Conservation (phyloP, 306 rosid species). For the Biancaea sappan region DNA sequence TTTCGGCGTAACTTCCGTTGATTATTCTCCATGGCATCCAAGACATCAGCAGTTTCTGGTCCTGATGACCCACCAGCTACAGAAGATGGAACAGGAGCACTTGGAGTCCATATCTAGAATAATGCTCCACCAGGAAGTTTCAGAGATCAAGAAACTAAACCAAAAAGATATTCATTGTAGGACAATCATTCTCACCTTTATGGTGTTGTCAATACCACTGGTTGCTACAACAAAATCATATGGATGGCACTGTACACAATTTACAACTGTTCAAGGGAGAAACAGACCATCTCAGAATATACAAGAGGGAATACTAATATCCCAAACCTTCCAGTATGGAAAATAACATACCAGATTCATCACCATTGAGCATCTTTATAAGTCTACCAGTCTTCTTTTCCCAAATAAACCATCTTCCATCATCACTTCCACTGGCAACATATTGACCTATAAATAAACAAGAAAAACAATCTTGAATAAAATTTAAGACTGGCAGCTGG, state of each 20-base stretch:
- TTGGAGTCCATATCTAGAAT: constrained; percentile 87
- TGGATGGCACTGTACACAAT: constrained; percentile 93
- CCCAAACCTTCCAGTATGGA: constrained; percentile 16
- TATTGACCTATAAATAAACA: constrained; percentile 71
- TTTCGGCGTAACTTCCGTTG: constrained; percentile 70
- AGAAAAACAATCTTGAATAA: constrained; percentile 6
- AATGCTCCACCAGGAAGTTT: constrained; percentile 37
- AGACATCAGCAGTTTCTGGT: constrained; percentile 72
- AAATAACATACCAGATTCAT: constrained; percentile 70
- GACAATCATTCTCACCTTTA: constrained; percentile 65
- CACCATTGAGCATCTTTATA: constrained; percentile 83
- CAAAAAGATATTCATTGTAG: constrained; percentile 19
- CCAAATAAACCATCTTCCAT: constrained; percentile 99
- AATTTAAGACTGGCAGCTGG: constrained; percentile 6
- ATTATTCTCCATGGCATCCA: constrained; percentile 71
- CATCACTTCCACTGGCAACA: constrained; percentile 98
- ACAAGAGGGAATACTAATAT: constrained; percentile 10
- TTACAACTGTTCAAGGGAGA: constrained; percentile 69
- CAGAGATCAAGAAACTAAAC: constrained; percentile 31
- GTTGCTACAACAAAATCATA: constrained; percentile 91
- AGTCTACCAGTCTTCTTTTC: constrained; percentile 93
- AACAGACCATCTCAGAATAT: constrained; percentile 28
- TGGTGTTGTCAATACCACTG: constrained; percentile 93
- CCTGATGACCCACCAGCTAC: constrained; percentile 79
- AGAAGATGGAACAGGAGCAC: constrained; percentile 69